A percentile compares a stretch with the other conserved stretches of the same genome.
phyloP scores from a whole-genome alignment of 129 eudicot genomes.

The carrot (Daucus carota) region DNA sequence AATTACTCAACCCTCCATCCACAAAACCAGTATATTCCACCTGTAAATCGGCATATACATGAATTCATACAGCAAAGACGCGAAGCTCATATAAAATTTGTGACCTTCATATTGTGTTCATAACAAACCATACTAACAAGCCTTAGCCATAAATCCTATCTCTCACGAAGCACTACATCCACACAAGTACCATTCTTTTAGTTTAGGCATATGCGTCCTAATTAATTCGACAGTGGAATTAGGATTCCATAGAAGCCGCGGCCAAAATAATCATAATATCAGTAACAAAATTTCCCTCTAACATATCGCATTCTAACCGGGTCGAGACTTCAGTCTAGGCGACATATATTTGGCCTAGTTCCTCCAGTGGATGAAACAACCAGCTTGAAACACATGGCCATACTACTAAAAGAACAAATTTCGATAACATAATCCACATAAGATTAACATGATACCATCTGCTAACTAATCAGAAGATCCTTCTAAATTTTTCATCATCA shows the following conservation, averaged over 20 bases:
- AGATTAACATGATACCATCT: not conserved
- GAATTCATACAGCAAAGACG: not conserved
- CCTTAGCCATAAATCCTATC: not conserved
- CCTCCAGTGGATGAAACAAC: too few relatives aligned
- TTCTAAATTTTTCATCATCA: not conserved
- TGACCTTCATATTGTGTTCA: not conserved
- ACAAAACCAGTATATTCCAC: conserved; percentile 35
- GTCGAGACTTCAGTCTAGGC: too few relatives aligned
- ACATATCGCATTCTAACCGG: too few relatives aligned
- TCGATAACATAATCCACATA: not conserved
- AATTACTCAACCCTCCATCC: conserved; percentile 22
- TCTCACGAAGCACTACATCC: not conserved
- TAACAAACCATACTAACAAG: too few relatives aligned
- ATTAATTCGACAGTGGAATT: not conserved
- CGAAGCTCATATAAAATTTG: not conserved
- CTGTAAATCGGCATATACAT: conserved; percentile 15
- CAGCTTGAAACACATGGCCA: too few relatives aligned
- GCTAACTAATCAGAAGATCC: too few relatives aligned
- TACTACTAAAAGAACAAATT: too few relatives aligned
- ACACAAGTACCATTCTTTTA: not conserved
- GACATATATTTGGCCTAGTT: too few relatives aligned
- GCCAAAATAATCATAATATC: too few relatives aligned
- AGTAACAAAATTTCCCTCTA: too few relatives aligned
- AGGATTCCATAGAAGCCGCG: too few relatives aligned
- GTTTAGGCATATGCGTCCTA: not conserved